Evolutionary conservation across 148 eudicot species (phyloP), one percentile per base, ranked within the genome.

Genomic region (Rhododendron kiyosumense): DNA sequence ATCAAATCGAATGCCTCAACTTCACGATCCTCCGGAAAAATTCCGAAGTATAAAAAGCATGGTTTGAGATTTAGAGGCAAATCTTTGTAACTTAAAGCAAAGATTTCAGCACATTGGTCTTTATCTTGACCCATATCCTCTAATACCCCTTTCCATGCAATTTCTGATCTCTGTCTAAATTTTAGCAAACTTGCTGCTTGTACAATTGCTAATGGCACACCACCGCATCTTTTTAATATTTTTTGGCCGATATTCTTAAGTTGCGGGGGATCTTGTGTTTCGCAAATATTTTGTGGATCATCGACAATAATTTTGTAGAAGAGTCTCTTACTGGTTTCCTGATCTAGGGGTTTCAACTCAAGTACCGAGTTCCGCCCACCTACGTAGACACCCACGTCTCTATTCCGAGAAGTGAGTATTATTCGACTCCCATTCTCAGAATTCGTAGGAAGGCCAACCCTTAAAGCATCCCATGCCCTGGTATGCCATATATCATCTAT

Each of bases 171-270:
- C 22, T 78, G 69, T 30, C 54, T 59, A 12, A 13, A n/a, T 38
- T 2, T 7, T 49, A 83, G 38, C 69, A 86, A 51, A 15, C 88
- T 49, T 36, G 57, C 57, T 4, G 81, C 32, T 26, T 82, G 46
- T 76, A 52, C 78, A 46, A 86, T 61, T 24, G 83, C 85, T 0
- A 86, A 46, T 13, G 83, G 88, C n/a, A 86, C 57, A 32, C 88
- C 85, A 17, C 36, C 34, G 5, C 85, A 77, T 59, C 20, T 38
- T 77, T 77, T 12, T 77, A 77, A 20, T 12, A 82, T 75, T 48
- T 82, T 8, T 13, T 41, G 17, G 41, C 81, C 24, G 41, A 82
- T 43, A 11, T 7, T 30, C 32, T 86, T 71, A 24, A 86, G 63
- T 43, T 34, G 54, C 3, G 54, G 15, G 54, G 54, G 54, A 51